Evolutionary conservation across 495 filamentous ascomycete genomes (phyloP).

Genomic region (Bacidia gigantensis): DNA sequence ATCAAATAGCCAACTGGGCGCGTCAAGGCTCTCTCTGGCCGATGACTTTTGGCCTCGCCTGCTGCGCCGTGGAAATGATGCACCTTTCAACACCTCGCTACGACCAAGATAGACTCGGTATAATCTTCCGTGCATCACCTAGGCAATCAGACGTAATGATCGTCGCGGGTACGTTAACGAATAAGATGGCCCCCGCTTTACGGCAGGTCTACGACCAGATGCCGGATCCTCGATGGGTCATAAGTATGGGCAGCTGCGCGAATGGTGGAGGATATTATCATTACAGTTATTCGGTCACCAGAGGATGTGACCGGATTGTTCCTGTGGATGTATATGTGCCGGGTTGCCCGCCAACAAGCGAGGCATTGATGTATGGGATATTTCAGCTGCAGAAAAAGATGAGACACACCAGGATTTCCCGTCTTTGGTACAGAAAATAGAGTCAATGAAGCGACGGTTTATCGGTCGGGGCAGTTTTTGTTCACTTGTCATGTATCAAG

Average conservation of each 20-base stretch:
- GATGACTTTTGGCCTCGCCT: conserved; percentile 84
- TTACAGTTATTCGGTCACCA: conserved; percentile 77
- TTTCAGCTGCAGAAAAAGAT: conserved; percentile 72
- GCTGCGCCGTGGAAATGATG: conserved; percentile 95
- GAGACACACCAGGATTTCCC: conserved; percentile 43
- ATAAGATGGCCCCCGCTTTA: conserved; percentile 90
- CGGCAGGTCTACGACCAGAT: conserved; percentile 91
- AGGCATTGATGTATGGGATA: conserved; percentile 81
- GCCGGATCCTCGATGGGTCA: conserved; percentile 86
- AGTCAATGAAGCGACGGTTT: background rate
- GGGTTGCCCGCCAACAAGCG: conserved; percentile 77
- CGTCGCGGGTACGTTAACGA: conserved; percentile 80
- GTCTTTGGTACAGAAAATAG: conserved; percentile 21
- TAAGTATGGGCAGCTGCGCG: conserved; percentile 82
- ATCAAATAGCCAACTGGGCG: conserved; percentile 78
- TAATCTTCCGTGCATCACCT: conserved; percentile 87
- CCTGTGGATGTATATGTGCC: conserved; percentile 90
- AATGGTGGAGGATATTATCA: conserved; percentile 94
- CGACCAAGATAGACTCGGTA: conserved; percentile 82
- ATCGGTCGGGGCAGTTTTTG: no score
- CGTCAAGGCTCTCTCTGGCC: conserved; percentile 83
- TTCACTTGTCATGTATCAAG: no score
- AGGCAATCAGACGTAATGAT: conserved; percentile 94
- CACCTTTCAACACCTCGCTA: conserved; percentile 85
- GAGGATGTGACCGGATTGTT: conserved; percentile 81